phyloP scores from a whole-genome alignment of 768 basidiomycete genomes.

The Rhodotorula graminis region DNA sequence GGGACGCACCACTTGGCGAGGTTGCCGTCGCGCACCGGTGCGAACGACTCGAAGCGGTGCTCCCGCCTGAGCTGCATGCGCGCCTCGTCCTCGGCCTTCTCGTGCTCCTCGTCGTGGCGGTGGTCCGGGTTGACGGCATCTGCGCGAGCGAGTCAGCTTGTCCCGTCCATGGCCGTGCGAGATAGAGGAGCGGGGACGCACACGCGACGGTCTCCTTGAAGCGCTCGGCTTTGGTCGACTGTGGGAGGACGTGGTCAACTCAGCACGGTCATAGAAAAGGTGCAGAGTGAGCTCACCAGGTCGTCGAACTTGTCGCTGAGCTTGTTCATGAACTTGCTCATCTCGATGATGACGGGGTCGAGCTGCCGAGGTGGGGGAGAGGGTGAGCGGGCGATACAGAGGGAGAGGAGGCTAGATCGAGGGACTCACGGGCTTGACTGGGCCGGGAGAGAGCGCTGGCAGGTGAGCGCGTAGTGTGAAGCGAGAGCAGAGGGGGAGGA shows the following conservation, averaged over 20 bases:
- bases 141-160: not conserved
- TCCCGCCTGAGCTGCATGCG: constrained; percentile 66
- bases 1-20: constrained; percentile 69
- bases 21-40: constrained; percentile 63
- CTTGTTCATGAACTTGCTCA: constrained; percentile 9
- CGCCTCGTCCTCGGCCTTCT: constrained; percentile 19
- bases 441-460: too few relatives aligned
- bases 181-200: not conserved
- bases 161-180: too few relatives aligned
- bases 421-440: too few relatives aligned
- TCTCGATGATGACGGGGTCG: not conserved
- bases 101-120: constrained; percentile 63
- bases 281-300: constrained; percentile 4
- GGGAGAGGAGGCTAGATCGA: too few relatives aligned
- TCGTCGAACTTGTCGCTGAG: constrained; percentile 19
- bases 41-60: constrained; percentile 85
- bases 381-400: too few relatives aligned
- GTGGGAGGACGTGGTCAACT: not conserved
- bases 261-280: not conserved
- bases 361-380: not conserved
- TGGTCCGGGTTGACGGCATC: constrained; percentile 35
- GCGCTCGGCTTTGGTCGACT: not conserved
- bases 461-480: not conserved
- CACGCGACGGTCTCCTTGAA: constrained; percentile 18
- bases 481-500: not conserved